Base-by-base conservation (phyloP, 768 basidiomycete genomes). In the Guyanaporus albipodus region DNA sequence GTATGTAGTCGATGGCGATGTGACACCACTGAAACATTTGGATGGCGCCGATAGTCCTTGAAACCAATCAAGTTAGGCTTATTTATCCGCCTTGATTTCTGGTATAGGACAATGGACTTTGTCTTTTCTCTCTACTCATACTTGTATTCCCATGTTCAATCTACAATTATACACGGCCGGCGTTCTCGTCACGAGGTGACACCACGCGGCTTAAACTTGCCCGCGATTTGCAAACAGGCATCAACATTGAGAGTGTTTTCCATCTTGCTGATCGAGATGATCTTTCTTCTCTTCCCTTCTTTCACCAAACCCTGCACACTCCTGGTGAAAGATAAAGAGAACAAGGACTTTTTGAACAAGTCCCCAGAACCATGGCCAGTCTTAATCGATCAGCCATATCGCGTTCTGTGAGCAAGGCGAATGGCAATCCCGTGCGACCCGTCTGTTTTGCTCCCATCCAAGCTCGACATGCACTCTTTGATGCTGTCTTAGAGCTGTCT, bases 401-500 rank as follows among this genome's bases (percentile, higher is more conserved):
- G 46, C 75, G 78, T 48, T 67, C 75, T 19, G 59, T 70, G 14
- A 79, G 68, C 46, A 63, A 56, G 37, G 57, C 50, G 32, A 70
- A 67, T 39, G 68, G 67, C 29, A 51, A 58, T 32, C 69, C 66
- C 2, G 56, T 67, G 17, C 59, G 68, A 19, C 68, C 70, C 42
- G 63, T 72, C 50, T 67, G 65, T 8, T 61, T 67, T 42, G 56
- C 64, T 37, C 59, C 66, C 26, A 41, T 59, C 26, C 61, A 53
- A 37, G 49, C 56, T 32, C 58, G 46, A 36, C 56, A 52, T 41
- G 27, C 55, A 0, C 45, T 55, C 23, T 56, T 63, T 45, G 85
- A 90, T 42, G 84, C 82, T 1, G 82, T 97, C 38, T 74, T 99
- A 48, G 92, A 98, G 69, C 76, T 99, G 50, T 78, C 78, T 38